A percentile compares a stretch with the other conserved stretches of the same genome.
Conservation (phyloP, 2,329 filamentous ascomycete genomes). For the Trichoderma koningii region DNA sequence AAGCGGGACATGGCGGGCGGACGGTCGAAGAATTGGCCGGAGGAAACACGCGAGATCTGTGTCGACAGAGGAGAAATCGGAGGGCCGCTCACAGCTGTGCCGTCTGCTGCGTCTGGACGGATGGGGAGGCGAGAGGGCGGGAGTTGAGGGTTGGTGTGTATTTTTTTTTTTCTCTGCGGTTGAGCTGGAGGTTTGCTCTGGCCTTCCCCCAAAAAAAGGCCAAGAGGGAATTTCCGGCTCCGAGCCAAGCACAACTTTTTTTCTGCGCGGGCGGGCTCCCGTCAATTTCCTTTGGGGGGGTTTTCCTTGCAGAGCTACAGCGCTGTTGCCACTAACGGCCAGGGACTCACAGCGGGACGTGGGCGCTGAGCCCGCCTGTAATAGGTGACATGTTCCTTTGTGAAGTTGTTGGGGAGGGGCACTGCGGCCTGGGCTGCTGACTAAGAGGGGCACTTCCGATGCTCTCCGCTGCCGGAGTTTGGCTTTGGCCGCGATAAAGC, state of each 20-base stretch:
- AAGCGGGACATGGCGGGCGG: constrained; percentile 50
- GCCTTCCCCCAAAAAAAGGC: constrained; percentile 15
- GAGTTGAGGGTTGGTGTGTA: constrained; percentile 9
- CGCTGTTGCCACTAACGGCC: constrained; percentile 21
- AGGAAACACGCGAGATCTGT: neutral
- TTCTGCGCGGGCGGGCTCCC: neutral
- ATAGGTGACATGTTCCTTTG: neutral
- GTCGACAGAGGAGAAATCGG: constrained; percentile 29
- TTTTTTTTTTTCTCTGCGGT: neutral
- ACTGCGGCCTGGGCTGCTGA: constrained; percentile 7
- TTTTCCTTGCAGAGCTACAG: constrained; percentile 28
- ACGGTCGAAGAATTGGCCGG: neutral
- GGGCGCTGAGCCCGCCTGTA: constrained; percentile 12
- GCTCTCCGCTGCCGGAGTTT: constrained; percentile 10
- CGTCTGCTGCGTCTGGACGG: constrained; percentile 29
- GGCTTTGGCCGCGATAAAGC: neutral
- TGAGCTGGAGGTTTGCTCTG: constrained; percentile 14
- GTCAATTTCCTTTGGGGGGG: neutral
- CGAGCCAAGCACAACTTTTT: constrained; percentile 24
- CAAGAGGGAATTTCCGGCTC: constrained; percentile 29
- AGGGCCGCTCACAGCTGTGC: constrained; percentile 26
- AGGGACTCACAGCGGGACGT: constrained; percentile 24
- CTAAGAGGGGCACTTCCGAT: constrained; percentile 6
- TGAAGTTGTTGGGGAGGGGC: constrained; percentile 28
- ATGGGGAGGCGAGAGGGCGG: neutral